Conservation (phyloP, 495 filamentous ascomycete species). For the Penicillium chermesinum region DNA sequence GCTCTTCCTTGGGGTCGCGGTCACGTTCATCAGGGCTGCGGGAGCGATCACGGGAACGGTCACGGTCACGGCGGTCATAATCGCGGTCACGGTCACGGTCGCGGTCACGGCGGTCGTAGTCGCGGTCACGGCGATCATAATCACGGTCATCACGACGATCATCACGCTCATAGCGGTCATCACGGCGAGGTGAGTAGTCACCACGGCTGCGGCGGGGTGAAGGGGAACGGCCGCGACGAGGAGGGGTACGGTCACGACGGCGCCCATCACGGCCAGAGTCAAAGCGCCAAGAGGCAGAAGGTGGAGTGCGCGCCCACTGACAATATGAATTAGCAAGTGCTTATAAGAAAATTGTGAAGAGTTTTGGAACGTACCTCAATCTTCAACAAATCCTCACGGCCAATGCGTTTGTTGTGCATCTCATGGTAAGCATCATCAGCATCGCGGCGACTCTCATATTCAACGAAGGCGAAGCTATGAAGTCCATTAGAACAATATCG, state of each 20-base stretch:
- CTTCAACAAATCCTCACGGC: constrained; percentile 92
- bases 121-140: constrained; percentile 60
- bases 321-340: constrained; percentile 6
- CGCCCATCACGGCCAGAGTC: constrained; percentile 73
- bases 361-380: constrained; percentile 78
- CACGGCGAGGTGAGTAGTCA: constrained; percentile 85
- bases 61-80: constrained; percentile 58
- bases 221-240: constrained; percentile 67
- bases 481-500: constrained; percentile 6
- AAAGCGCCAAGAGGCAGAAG: constrained; percentile 97
- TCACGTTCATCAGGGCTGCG: constrained; percentile 60
- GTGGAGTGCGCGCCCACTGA: constrained; percentile 97
- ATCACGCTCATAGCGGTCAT: constrained; percentile 79
- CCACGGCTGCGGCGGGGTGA: constrained; percentile 72
- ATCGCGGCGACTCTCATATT: constrained; percentile 98
- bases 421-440: constrained; percentile 99
- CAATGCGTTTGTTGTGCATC: constrained; percentile 99
- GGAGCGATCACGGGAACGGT: constrained; percentile 60
- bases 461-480: constrained; percentile 92
- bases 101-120: constrained; percentile 74
- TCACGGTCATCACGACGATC: constrained; percentile 62
- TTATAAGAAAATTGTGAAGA: no score
- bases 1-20: constrained; percentile 60
- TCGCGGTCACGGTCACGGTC: constrained; percentile 59
- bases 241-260: constrained; percentile 72